Evolutionary conservation across 106 monocot species (phyloP).

Genomic region (Vanilla planifolia): DNA sequence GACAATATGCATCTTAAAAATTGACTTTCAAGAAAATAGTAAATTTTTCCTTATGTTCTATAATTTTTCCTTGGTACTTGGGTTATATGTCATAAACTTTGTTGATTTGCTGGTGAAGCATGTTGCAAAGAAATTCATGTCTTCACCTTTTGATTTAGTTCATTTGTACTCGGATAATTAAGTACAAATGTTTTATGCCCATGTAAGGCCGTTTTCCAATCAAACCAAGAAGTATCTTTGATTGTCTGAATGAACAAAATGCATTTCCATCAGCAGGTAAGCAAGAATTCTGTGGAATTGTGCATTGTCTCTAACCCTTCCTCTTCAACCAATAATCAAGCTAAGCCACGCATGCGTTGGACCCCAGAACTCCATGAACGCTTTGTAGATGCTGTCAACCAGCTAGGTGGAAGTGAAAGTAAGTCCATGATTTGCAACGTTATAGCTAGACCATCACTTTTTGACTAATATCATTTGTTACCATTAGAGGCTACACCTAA

Average conservation of each 20-base stretch:
- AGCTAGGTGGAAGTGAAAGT: conserved; percentile 93
- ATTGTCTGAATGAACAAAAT: conserved; percentile 15
- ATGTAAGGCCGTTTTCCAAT: conserved; percentile 23
- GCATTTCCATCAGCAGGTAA: conserved; percentile 18
- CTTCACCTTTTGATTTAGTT: neutral
- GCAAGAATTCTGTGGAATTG: conserved; percentile 36
- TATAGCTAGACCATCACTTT: neutral
- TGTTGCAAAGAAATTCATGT: neutral
- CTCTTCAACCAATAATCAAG: conserved; percentile 30
- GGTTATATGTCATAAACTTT: neutral
- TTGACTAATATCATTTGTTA: neutral
- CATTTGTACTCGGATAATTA: neutral
- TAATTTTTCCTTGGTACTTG: neutral
- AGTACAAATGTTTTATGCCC: neutral
- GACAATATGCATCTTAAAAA: neutral
- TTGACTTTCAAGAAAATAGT: neutral
- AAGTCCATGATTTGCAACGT: conserved; percentile 4
- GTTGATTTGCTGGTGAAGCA: neutral
- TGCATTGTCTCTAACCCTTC: conserved; percentile 19
- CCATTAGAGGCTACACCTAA: conserved; percentile 81
- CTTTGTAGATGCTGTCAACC: conserved; percentile 75
- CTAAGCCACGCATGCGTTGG: conserved; percentile 69
- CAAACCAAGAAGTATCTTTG: conserved; percentile 15
- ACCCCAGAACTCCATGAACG: conserved; percentile 75
- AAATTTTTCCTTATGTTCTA: neutral